These are phyloP conservation scores for Collybiopsis confluens DNA, from an alignment of 768 basidiomycete genomes.

Conservation along the genomic window DNA sequence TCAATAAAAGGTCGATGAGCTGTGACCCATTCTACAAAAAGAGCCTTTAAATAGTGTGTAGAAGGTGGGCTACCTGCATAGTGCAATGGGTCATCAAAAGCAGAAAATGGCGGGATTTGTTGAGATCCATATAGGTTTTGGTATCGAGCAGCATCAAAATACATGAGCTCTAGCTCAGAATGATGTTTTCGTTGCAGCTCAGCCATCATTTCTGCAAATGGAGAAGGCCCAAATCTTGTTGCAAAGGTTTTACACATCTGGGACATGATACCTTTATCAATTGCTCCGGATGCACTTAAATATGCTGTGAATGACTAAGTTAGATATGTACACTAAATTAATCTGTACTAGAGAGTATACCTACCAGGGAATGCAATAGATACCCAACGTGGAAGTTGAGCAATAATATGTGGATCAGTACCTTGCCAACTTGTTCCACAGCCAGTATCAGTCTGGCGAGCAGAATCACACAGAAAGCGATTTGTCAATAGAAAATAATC, in stretches of 20 bases:
- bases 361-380: slow-evolving; percentile 4
- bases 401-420: slow-evolving; percentile 8
- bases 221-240: slow-evolving; percentile 12
- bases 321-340: neutral
- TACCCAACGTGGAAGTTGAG: slow-evolving; percentile 9
- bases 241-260: slow-evolving; percentile 13
- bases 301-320: no score
- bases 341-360: neutral
- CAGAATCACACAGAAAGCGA: slow-evolving; percentile 9
- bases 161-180: slow-evolving; percentile 13
- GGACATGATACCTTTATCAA: slow-evolving; percentile 7
- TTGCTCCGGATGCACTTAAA: neutral
- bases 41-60: slow-evolving; percentile 11
- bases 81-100: slow-evolving; percentile 7
- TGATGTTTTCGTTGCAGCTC: slow-evolving; percentile 4
- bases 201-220: slow-evolving; percentile 13
- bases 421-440: slow-evolving; percentile 10
- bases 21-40: slow-evolving; percentile 12
- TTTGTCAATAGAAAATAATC: slow-evolving; percentile 13
- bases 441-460: neutral
- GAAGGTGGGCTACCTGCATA: slow-evolving; percentile 14
- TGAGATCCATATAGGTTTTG: slow-evolving; percentile 4
- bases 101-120: slow-evolving; percentile 11
- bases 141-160: slow-evolving; percentile 10
- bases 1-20: slow-evolving; percentile 12